phyloP scores from a whole-genome alignment of 305 asterid genomes.

The Solanum aculeatissimum region DNA sequence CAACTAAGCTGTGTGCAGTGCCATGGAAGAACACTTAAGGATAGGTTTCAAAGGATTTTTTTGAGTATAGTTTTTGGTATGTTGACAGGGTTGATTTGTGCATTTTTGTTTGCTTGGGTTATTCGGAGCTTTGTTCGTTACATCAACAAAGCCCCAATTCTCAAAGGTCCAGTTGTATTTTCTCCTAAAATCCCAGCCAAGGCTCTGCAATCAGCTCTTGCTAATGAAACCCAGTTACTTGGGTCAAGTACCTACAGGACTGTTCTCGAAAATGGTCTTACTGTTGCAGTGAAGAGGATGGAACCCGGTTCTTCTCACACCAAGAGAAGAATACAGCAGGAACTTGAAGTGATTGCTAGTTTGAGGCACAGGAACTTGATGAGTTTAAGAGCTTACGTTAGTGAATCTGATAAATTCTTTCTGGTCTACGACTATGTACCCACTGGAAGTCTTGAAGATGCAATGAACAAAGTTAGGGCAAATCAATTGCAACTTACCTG shows the following conservation, averaged over 20 bases:
- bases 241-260: slow-evolving; percentile 64
- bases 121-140: slow-evolving; percentile 47
- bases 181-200: slow-evolving; percentile 60
- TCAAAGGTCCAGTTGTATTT: slow-evolving; percentile 58
- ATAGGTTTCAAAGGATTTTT: slow-evolving; percentile 21
- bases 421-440: slow-evolving; percentile 69
- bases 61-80: slow-evolving; percentile 56
- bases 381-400: slow-evolving; percentile 78
- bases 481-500: slow-evolving; percentile 57
- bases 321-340: slow-evolving; percentile 48
- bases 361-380: slow-evolving; percentile 78
- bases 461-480: slow-evolving; percentile 49
- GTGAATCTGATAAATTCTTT: slow-evolving; percentile 37
- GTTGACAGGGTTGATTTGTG: slow-evolving; percentile 48
- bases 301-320: slow-evolving; percentile 31
- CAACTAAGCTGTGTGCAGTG: slow-evolving; percentile 34
- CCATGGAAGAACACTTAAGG: slow-evolving; percentile 24
- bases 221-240: slow-evolving; percentile 43
- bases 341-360: slow-evolving; percentile 51
- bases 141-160: slow-evolving; percentile 60
- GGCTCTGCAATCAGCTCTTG: slow-evolving; percentile 60
- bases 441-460: slow-evolving; percentile 75
- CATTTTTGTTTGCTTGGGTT: slow-evolving; percentile 46
- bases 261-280: slow-evolving; percentile 73
- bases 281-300: slow-evolving; percentile 69